Evolutionary conservation across 1,139 yeast genomes (phyloP).

Genomic region (Candida sp.): DNA sequence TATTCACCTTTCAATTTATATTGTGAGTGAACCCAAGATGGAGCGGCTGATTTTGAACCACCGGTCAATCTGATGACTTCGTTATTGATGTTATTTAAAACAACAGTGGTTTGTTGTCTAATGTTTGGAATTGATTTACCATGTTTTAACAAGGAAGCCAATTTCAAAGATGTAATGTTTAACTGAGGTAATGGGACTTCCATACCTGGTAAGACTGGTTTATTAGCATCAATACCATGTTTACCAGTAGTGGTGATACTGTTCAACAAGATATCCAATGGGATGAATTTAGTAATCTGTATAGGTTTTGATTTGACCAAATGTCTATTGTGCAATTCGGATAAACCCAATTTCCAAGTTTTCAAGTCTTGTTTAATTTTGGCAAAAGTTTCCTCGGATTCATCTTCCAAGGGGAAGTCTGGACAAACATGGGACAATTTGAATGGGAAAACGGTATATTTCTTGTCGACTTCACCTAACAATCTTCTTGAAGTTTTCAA

Average conservation of each 20-base stretch:
- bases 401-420: constrained; percentile 51
- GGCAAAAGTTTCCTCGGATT: constrained; percentile 24
- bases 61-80: constrained; percentile 81
- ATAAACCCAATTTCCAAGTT: constrained; percentile 69
- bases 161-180: constrained; percentile 62
- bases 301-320: constrained; percentile 75
- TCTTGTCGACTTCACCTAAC: constrained; percentile 65
- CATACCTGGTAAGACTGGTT: constrained; percentile 68
- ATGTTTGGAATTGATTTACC: constrained; percentile 56
- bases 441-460: constrained; percentile 87
- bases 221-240: constrained; percentile 61
- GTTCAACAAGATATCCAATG: constrained; percentile 60
- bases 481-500: constrained; percentile 72
- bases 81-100: constrained; percentile 20
- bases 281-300: constrained; percentile 66
- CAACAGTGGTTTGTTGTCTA: constrained; percentile 73
- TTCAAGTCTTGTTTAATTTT: constrained; percentile 46
- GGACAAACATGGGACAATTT: constrained; percentile 67
- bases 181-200: constrained; percentile 71
- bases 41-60: constrained; percentile 60
- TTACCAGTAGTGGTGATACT: constrained; percentile 62
- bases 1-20: constrained; percentile 49
- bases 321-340: constrained; percentile 80
- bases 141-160: constrained; percentile 57
- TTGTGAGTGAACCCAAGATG: constrained; percentile 86